These are phyloP conservation scores for Polysphondylium violaceum DNA, from an alignment of 78 protist species.

Conservation along the genomic window DNA sequence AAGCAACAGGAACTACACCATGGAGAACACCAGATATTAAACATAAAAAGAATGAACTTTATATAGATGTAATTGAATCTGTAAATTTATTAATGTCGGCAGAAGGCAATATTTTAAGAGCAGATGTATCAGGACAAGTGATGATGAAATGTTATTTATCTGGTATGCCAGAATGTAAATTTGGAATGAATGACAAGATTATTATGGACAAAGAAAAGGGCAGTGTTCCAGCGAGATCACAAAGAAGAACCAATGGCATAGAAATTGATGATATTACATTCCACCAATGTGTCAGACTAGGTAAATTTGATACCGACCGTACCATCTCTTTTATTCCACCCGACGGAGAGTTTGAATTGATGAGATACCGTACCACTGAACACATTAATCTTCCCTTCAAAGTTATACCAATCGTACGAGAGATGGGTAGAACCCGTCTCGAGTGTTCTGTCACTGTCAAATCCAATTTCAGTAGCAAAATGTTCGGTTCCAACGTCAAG, in stretches of 20 bases:
- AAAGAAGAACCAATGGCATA: constrained; percentile 68
- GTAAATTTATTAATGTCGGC: constrained; percentile 83
- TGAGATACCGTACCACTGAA: constrained; percentile 97
- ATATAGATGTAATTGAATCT: constrained; percentile 93
- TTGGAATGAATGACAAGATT: constrained; percentile 98
- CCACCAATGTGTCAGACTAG: constrained; percentile 98
- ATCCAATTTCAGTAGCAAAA: constrained; percentile 80
- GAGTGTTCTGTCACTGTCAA: constrained; percentile 91
- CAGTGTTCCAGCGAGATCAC: constrained; percentile 14
- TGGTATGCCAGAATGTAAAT: constrained; percentile 99
- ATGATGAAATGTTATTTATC: constrained; percentile 91
- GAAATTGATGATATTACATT: constrained; percentile 96
- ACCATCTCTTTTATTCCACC: constrained; percentile 98
- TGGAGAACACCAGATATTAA: constrained; percentile 95
- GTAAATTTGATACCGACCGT: constrained; percentile 94
- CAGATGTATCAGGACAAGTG: constrained; percentile 96
- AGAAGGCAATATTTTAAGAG: constrained; percentile 87
- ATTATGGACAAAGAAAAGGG: constrained; percentile 46
- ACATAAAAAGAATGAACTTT: constrained; percentile 94
- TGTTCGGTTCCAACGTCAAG: constrained; percentile 77
- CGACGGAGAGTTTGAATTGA: constrained; percentile 99
- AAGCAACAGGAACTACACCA: constrained; percentile 93
- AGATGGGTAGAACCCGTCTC: constrained; percentile 93
- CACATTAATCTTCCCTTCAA: constrained; percentile 95
- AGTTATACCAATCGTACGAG: constrained; percentile 92